Conservation (phyloP, 805 yeast genomes). For the Myxozyma vanderwaltii region DNA sequence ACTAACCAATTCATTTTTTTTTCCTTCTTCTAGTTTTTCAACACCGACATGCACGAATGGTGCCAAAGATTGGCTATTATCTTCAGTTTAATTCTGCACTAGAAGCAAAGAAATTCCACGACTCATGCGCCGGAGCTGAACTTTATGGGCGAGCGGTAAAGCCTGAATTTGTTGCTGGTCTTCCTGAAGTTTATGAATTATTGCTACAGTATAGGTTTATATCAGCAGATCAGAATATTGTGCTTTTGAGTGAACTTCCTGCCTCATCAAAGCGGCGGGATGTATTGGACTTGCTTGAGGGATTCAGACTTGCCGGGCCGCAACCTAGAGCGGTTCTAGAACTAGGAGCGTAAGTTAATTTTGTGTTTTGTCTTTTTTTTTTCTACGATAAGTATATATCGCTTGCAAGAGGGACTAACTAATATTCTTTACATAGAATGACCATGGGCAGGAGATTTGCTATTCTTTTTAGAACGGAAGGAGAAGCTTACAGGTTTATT, state of each 20-base stretch:
- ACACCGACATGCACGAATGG: background rate
- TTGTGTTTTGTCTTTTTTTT: background rate
- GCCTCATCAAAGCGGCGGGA: background rate
- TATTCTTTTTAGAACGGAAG: constrained; percentile 2
- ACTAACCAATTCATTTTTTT: no score
- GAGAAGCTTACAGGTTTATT: constrained; percentile 16
- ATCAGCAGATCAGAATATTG: background rate
- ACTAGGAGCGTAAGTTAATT: constrained; percentile 8
- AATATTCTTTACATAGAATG: background rate
- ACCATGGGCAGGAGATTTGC: constrained; percentile 1
- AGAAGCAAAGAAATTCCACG: background rate
- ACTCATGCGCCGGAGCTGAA: background rate
- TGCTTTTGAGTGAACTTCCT: constrained; percentile 2
- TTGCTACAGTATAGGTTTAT: background rate
- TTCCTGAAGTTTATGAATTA: background rate
- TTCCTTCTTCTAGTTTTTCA: constrained; percentile 3
- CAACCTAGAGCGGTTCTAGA: background rate
- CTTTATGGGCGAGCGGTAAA: background rate
- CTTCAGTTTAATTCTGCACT: background rate
- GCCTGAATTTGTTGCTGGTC: background rate
- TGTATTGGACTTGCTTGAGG: background rate
- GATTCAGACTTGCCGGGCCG: background rate
- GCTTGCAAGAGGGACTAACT: background rate
- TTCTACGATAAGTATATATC: no score
- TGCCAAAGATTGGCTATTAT: background rate